These are phyloP conservation scores for Xylariaceae sp. DNA, from an alignment of 2,329 filamentous ascomycete species.

Conservation along the genomic window DNA sequence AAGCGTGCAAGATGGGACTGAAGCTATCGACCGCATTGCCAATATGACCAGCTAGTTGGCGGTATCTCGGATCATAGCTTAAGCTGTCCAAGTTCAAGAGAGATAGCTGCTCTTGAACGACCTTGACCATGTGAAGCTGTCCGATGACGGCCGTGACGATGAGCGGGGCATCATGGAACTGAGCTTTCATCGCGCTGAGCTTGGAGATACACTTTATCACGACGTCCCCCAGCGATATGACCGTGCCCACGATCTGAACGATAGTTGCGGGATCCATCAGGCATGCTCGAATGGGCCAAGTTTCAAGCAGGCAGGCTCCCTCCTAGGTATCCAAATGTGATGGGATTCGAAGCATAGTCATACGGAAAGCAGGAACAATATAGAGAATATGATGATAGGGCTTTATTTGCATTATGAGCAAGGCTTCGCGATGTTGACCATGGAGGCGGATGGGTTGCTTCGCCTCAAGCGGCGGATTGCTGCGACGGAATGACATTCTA, in stretches of 20 bases:
- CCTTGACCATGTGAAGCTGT: slow-evolving; percentile 20
- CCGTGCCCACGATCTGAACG: slow-evolving; percentile 18
- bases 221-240: slow-evolving; percentile 17
- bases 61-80: slow-evolving; percentile 13
- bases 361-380: too few species aligned
- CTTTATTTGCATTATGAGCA: too few species aligned
- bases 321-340: too few species aligned
- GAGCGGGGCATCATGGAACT: slow-evolving; percentile 18
- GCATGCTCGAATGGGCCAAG: too few species aligned
- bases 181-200: slow-evolving; percentile 17
- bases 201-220: slow-evolving; percentile 18
- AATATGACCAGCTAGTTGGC: slow-evolving; percentile 16
- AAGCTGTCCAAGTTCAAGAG: slow-evolving; percentile 1
- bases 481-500: too few species aligned
- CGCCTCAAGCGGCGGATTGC: too few species aligned
- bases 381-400: too few species aligned
- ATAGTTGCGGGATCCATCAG: slow-evolving; percentile 20
- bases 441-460: too few species aligned
- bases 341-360: too few species aligned
- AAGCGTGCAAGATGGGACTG: slow-evolving; percentile 42
- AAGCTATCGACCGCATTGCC: slow-evolving; percentile 36
- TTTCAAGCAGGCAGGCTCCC: too few species aligned
- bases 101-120: slow-evolving; percentile 18
- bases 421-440: too few species aligned
- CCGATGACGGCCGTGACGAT: slow-evolving; percentile 21